Percentiles rank a stretch among this genome's conserved stretches.
Evolutionary conservation across 805 yeast species (phyloP).

Genomic region (Lipomyces kockii): DNA sequence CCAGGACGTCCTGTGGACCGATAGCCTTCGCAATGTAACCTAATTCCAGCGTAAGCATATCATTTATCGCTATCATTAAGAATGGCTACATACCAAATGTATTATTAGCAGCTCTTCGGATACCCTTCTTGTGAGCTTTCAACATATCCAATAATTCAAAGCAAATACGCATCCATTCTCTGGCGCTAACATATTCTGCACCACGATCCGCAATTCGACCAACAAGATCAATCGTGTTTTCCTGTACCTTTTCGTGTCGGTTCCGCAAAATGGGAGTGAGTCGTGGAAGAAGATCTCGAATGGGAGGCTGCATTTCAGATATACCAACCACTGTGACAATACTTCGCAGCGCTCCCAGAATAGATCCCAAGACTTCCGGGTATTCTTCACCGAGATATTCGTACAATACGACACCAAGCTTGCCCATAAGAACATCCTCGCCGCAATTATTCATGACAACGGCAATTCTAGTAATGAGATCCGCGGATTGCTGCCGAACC

Average conservation of each 20-base stretch:
- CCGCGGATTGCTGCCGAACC: constrained; percentile 84
- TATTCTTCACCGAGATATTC: constrained; percentile 94
- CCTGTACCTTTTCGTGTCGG: constrained; percentile 89
- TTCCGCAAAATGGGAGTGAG: constrained; percentile 90
- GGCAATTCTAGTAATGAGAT: constrained; percentile 67
- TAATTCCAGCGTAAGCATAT: not conserved
- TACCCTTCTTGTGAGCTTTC: constrained; percentile 74
- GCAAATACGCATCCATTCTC: constrained; percentile 97
- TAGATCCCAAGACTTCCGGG: constrained; percentile 90
- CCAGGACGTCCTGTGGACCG: constrained; percentile 94
- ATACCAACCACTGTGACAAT: constrained; percentile 67
- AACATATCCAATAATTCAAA: constrained; percentile 88
- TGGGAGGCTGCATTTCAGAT: constrained; percentile 73
- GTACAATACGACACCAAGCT: constrained; percentile 74
- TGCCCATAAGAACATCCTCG: constrained; percentile 64
- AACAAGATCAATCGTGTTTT: constrained; percentile 73
- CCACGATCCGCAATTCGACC: constrained; percentile 82
- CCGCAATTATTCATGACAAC: constrained; percentile 68
- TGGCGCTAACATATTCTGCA: constrained; percentile 81
- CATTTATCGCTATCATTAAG: not conserved
- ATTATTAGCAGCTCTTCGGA: constrained; percentile 81
- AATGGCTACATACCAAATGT: constrained; percentile 68
- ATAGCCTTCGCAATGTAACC: constrained; percentile 79
- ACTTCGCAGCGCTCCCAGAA: constrained; percentile 69
- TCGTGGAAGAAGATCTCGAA: constrained; percentile 80